phyloP scores from a whole-genome alignment of 1,139 yeast genomes.

The Suhomyces choctaworum region DNA sequence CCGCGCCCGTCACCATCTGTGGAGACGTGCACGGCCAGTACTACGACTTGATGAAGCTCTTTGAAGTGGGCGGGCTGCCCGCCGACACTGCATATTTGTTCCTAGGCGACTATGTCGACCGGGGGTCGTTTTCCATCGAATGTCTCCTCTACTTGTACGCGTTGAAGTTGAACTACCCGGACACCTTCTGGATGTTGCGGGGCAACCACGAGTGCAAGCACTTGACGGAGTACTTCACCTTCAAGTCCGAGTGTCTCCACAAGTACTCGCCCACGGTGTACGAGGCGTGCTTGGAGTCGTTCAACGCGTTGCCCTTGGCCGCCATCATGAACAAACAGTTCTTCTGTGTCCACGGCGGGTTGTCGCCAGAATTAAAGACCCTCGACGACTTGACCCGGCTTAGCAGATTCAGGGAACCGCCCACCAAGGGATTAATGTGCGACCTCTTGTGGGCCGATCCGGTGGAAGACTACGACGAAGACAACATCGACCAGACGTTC shows the following conservation, averaged over 20 bases:
- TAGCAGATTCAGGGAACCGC: constrained; percentile 89
- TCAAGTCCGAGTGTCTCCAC: constrained; percentile 86
- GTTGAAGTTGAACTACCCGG: constrained; percentile 75
- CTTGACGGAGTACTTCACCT: constrained; percentile 90
- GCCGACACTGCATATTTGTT: constrained; percentile 73
- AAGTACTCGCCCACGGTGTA: constrained; percentile 72
- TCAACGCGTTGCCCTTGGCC: constrained; percentile 87
- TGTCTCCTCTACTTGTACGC: constrained; percentile 80
- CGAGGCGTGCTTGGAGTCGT: constrained; percentile 74
- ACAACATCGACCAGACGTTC: constrained; percentile 54
- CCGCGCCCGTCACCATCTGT: constrained; percentile 94
- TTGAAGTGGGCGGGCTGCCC: constrained; percentile 95
- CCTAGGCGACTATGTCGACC: constrained; percentile 93
- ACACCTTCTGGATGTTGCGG: constrained; percentile 76
- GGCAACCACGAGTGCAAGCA: constrained; percentile 97
- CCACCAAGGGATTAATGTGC: constrained; percentile 92
- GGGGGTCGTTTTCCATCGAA: constrained; percentile 92
- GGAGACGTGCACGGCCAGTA: constrained; percentile 97
- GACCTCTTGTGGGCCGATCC: constrained; percentile 98
- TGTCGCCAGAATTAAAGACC: constrained; percentile 78
- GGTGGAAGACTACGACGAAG: constrained; percentile 80
- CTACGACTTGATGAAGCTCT: constrained; percentile 84
- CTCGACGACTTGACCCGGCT: constrained; percentile 69
- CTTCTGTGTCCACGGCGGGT: constrained; percentile 97
- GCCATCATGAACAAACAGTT: constrained; percentile 95